Base-by-base conservation (phyloP, 1,139 yeast genomes). In the Eremothecium gossypii region DNA sequence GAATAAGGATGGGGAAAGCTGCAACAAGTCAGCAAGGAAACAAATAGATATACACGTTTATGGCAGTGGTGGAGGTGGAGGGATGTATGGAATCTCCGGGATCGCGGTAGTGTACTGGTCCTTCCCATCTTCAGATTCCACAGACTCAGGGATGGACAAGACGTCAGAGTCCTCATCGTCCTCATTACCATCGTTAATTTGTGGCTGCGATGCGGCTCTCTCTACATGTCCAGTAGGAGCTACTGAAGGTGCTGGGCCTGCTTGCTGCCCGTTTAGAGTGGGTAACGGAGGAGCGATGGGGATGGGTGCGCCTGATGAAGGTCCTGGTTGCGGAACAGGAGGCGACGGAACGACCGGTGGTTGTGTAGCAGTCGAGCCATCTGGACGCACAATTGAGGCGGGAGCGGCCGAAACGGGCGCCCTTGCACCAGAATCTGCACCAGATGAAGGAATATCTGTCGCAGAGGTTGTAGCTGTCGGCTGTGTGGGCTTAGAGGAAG, bases 341-440 rank as follows among this genome's bases (percentile, higher is more conserved):
- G 60, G 39, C 6, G 23, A 6, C 6, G 23, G 23, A 17, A 6
- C 23, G 6, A 6, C 6, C 7, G 57, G 53, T 2, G 63, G 60
- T n/a, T 62, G 55, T 5, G 54, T 49, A 17, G 23, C 23, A 17
- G 23, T 17, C 14, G 50, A 46, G 28, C 49, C 48, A 9, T 45
- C 45, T 11, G 45, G 45, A 23, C 6, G 23, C 23, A 17, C 23
- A 17, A 6, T 17, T 36, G 39, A 4, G 1, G 82, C 81, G 46
- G 35, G 8, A 45, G 45, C 11, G 47, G 36, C 20, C n/a, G 44
- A 47, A 74, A 78, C 77, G 33, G 79, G 79, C 37, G 77, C 79
- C 1, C 74, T 70, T 44, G 74, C 61, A 26, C 34, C 10, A 20
- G 7, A 30, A 30, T 11, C 71, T 13, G 30, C 30, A 27, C 31